Conservation (phyloP, 164 flowering plant species). For the Hamamelis virginiana region DNA sequence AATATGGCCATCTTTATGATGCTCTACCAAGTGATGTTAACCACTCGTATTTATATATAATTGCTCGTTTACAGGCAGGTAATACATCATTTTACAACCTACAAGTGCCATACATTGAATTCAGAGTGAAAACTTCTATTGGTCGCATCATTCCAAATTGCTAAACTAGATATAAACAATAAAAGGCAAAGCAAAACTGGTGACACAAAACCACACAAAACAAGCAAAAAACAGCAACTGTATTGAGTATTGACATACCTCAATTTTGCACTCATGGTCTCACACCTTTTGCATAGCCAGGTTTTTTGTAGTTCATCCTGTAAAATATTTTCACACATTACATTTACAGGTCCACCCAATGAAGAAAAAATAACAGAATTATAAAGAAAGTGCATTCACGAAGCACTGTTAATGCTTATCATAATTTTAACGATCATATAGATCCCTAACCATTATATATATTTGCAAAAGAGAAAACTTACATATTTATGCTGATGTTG, state of each 20-base stretch:
- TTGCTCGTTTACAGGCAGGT: too few relatives aligned
- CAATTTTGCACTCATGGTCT: constrained; percentile 92
- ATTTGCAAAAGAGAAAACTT: constrained; percentile 24
- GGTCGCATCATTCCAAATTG: too few relatives aligned
- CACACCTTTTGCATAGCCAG: constrained; percentile 92
- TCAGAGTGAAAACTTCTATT: too few relatives aligned
- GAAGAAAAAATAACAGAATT: not conserved
- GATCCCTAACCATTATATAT: constrained; percentile 4
- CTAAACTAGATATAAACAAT: too few relatives aligned
- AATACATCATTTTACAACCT: too few relatives aligned
- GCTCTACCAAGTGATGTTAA: too few relatives aligned
- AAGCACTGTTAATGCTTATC: not conserved
- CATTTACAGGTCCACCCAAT: not conserved
- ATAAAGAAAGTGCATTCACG: too few relatives aligned
- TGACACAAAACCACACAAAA: constrained; percentile 1
- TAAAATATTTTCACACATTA: constrained; percentile 6
- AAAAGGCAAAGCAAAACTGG: not conserved
- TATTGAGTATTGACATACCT: constrained; percentile 47
- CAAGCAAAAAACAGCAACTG: constrained; percentile 6
- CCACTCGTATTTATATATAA: too few relatives aligned
- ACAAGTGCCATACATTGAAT: too few relatives aligned
- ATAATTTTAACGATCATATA: constrained; percentile 1
- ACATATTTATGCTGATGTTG: constrained; percentile 96
- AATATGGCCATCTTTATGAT: too few relatives aligned
- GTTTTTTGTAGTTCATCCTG: constrained; percentile 88